A percentile compares a stretch with the other conserved stretches of the same genome.
These are phyloP conservation scores for Phaeosphaeriaceae sp. DNA, from an alignment of 2,329 filamentous ascomycete genomes.

Conservation along the genomic window DNA sequence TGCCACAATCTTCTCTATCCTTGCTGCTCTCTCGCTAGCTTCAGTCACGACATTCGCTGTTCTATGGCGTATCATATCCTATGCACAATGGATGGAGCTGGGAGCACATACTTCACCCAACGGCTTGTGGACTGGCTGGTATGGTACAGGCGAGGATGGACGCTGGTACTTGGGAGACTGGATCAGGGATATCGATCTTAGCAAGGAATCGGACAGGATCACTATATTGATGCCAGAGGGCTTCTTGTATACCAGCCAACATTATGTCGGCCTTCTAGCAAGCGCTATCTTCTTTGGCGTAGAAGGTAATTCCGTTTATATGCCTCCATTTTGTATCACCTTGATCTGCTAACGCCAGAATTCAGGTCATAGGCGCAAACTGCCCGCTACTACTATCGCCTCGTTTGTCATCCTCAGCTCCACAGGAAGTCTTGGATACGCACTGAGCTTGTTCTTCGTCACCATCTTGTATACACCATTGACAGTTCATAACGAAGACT, in stretches of 20 bases:
- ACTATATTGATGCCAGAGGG: slow-evolving; percentile 61
- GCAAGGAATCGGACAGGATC: slow-evolving; percentile 61
- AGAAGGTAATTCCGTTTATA: slow-evolving; percentile 53
- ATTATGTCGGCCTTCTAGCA: slow-evolving; percentile 61
- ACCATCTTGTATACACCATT: slow-evolving; percentile 63
- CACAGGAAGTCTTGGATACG: slow-evolving; percentile 65
- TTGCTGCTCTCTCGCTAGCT: slow-evolving; percentile 56
- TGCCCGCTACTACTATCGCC: slow-evolving; percentile 57
- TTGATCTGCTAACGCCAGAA: slow-evolving; percentile 2
- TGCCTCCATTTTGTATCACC: no score
- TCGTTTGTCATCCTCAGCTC: slow-evolving; percentile 66
- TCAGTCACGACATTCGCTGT: slow-evolving; percentile 54
- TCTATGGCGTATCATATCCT: slow-evolving; percentile 55
- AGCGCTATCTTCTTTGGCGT: slow-evolving; percentile 65
- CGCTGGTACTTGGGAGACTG: slow-evolving; percentile 56
- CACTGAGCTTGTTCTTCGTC: slow-evolving; percentile 68
- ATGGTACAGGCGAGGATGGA: slow-evolving; percentile 44
- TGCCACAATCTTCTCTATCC: slow-evolving; percentile 49
- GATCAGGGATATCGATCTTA: slow-evolving; percentile 61
- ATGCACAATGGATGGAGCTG: slow-evolving; percentile 57
- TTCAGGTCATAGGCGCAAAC: slow-evolving; percentile 59
- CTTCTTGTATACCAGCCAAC: slow-evolving; percentile 69
- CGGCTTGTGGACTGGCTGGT: slow-evolving; percentile 49
- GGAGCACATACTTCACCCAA: slow-evolving; percentile 50
- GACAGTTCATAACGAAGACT: slow-evolving; percentile 49